phyloP scores from a whole-genome alignment of 2,329 filamentous ascomycete genomes.

The Pseudogymnoascus sp. region DNA sequence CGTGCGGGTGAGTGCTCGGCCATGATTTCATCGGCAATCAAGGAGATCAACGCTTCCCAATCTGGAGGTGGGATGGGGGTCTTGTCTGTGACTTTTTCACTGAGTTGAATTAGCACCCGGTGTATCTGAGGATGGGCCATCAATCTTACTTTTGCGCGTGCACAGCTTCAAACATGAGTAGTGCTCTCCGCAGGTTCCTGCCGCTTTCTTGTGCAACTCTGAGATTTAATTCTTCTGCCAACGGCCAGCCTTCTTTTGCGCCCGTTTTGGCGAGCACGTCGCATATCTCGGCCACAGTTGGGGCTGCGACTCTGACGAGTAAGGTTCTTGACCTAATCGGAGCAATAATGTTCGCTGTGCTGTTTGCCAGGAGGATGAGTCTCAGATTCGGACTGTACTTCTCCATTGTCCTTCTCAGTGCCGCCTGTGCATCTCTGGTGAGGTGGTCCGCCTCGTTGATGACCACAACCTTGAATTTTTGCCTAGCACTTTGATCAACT shows the following conservation, averaged over 20 bases:
- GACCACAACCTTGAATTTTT: conserved; percentile 96
- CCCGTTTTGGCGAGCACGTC: conserved; percentile 63
- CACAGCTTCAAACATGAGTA: conserved; percentile 95
- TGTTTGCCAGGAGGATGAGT: conserved; percentile 88
- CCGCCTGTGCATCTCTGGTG: conserved; percentile 89
- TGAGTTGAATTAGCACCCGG: conserved; percentile 38
- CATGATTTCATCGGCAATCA: conserved; percentile 90
- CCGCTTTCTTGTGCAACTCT: conserved; percentile 87
- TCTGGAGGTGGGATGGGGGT: conserved; percentile 92
- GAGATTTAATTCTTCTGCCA: conserved; percentile 67
- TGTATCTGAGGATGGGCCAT: neutral
- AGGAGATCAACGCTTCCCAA: conserved; percentile 86
- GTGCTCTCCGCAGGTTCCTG: conserved; percentile 78
- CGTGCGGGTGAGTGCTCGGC: conserved; percentile 85
- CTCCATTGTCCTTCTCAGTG: conserved; percentile 93
- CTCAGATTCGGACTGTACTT: conserved; percentile 96
- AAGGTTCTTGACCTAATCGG: conserved; percentile 89
- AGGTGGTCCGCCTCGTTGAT: conserved; percentile 98
- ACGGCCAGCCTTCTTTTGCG: conserved; percentile 75
- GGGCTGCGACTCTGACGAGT: conserved; percentile 85
- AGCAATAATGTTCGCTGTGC: conserved; percentile 97
- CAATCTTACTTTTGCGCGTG: conserved; percentile 84
- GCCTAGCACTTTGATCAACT: conserved; percentile 85
- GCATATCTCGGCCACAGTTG: conserved; percentile 78
- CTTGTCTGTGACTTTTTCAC: conserved; percentile 81